Evolutionary conservation across 768 basidiomycete genomes (phyloP).

Genomic region (Macrolepiota albuminosa): DNA sequence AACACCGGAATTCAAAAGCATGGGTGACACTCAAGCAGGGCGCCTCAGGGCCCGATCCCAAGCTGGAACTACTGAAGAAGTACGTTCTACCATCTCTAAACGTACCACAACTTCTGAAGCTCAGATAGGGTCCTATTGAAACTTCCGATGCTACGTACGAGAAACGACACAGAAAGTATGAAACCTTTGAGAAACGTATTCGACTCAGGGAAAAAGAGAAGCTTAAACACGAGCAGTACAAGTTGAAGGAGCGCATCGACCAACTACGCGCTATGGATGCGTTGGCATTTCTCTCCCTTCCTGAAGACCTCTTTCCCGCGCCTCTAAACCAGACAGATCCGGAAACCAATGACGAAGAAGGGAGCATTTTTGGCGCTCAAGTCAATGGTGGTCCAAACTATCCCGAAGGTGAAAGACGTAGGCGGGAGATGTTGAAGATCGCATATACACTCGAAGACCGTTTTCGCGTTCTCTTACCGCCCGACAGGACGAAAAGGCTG

Average conservation of each 20-base stretch:
- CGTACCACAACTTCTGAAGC: background rate
- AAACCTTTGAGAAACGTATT: conserved; percentile 80
- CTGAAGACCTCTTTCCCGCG: conserved; percentile 54
- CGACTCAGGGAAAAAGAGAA: conserved; percentile 89
- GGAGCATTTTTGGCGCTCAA: conserved; percentile 27
- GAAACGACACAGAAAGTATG: conserved; percentile 81
- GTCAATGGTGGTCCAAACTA: conserved; percentile 33
- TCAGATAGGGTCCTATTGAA: conserved; percentile 48
- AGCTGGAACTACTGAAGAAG: conserved; percentile 56
- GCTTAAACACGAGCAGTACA: conserved; percentile 87
- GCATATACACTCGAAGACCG: conserved; percentile 66
- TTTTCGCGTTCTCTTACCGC: conserved; percentile 69
- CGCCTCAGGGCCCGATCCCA: conserved; percentile 57
- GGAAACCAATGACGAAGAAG: conserved; percentile 23
- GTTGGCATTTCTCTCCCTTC: conserved; percentile 60
- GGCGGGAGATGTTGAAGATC: conserved; percentile 68
- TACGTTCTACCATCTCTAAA: conserved; percentile 32
- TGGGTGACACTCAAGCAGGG: conserved; percentile 45
- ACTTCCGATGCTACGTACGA: conserved; percentile 80
- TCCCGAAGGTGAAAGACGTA: conserved; percentile 69
- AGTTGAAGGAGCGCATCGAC: conserved; percentile 85
- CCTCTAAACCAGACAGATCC: conserved; percentile 18
- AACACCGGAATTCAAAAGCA: conserved; percentile 63
- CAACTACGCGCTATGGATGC: conserved; percentile 73
- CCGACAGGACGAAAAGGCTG: conserved; percentile 44